Base-by-base conservation (phyloP, 805 yeast genomes). In the Lachancea dasiensis region DNA sequence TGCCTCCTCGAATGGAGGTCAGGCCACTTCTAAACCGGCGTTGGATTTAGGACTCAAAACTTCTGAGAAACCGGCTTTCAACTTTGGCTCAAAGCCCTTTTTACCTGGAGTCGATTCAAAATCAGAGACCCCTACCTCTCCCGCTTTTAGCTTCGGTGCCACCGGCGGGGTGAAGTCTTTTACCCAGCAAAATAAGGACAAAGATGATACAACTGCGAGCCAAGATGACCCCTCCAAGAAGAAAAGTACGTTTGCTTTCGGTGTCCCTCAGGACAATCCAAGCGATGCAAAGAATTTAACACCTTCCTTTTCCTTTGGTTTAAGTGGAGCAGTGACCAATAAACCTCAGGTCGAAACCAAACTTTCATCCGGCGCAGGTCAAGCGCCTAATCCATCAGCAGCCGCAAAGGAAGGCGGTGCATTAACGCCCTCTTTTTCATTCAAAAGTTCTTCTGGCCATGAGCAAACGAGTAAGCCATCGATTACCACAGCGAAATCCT, bases 71-170 rank as follows among this genome's bases (percentile, higher is more conserved):
- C 33, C 33, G 11, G 23, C 17, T 3, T 30, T 30, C 17, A 11
- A 20, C 25, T 30, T 30, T 20, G 33, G 33, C 11, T 20, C 25
- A 3, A 20, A 19, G 13, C 13, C 23, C 5, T 3, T 28, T 2
- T 15, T 21, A 18, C 24, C 25, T 22, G 33, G 6, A n/a, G 15
- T 19, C 11, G 33, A 30, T 6, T 30, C 25, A n/a, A 15, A 14
- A 20, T n/a, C 33, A 16, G n/a, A 16, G 21, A 10, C 31, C 11
- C 18, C 31, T 3, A 17, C 31, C 22, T 18, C 41, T n/a, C 34
- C 40, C 33, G 26, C 37, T 31, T 38, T 42, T 28, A 37, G 45
- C 33, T 14, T 7, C 14, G 19, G n/a, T n/a, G n/a, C n/a, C n/a
- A n/a, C n/a, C n/a, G n/a, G n/a, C n/a, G n/a, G n/a, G n/a, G n/a